phyloP scores from a whole-genome alignment of 495 filamentous ascomycete genomes.

The Umbilicaria muhlenbergii region DNA sequence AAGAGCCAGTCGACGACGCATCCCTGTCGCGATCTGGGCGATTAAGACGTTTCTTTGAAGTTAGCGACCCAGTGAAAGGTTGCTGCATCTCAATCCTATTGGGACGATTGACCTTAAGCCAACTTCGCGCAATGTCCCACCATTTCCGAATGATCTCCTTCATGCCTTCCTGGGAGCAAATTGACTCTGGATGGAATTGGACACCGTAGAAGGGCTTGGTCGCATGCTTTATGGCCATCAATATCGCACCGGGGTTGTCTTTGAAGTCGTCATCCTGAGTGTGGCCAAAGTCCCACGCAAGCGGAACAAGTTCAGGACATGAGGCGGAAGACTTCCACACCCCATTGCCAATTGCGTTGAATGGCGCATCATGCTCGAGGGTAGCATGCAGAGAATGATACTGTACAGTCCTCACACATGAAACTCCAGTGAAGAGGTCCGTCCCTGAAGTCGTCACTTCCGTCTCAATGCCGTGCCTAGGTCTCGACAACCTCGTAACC shows the following conservation, averaged over 20 bases:
- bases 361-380: constrained; percentile 25
- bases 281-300: constrained; percentile 44
- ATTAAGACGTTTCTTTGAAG: no score
- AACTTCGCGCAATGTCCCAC: constrained; percentile 45
- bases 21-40: no score
- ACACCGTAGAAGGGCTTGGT: constrained; percentile 74
- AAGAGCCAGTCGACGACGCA: no score
- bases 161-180: constrained; percentile 64
- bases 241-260: constrained; percentile 24
- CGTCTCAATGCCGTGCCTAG: constrained; percentile 68
- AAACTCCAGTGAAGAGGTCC: constrained; percentile 39
- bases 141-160: constrained; percentile 55
- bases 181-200: constrained; percentile 90
- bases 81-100: no score
- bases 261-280: background rate
- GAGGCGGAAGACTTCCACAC: no score
- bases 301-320: constrained; percentile 31
- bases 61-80: no score
- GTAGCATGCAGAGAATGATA: constrained; percentile 76
- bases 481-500: constrained; percentile 45
- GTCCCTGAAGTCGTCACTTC: constrained; percentile 35
- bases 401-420: constrained; percentile 53
- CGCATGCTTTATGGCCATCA: constrained; percentile 62
- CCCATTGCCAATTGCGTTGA: no score
- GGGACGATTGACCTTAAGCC: no score